Base-by-base conservation (phyloP, 2,329 filamentous ascomycete species). In the Triangularia setosa region DNA sequence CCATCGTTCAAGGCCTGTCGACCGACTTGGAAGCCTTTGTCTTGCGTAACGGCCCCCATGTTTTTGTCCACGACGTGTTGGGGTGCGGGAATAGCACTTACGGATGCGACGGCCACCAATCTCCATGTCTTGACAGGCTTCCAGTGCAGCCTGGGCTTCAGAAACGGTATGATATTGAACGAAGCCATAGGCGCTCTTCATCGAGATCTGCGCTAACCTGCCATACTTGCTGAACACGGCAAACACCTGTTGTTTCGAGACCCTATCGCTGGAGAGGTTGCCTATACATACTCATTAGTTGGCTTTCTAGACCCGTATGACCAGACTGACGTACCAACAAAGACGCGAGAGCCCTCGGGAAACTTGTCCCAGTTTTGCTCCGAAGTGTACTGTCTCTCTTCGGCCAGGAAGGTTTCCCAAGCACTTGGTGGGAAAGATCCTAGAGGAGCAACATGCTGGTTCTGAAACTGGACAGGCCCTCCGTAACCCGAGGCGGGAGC, bases 181-280 rank as follows among this genome's bases (percentile, higher is more conserved):
- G 74, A 98, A 99, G 1, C 95, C 95, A 77, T 97, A 98, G 1
- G 93, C 93, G 69, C 95, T 93, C 77, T 98, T 98, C 71, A 98
- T 92, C 0, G 93, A 96, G 65, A 98, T 95, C 75, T 99, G 95
- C 1, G 93, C 94, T 56, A 99, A 81, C 66, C 89, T 89, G 61
- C 95, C 95, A 74, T 92, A 93, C 64, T 84, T 85, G 73, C 93
- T 88, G 74, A 99, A 98, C 18, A 94, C 84, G 73, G 96, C 90
- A 77, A 97, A 98, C 8, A 98, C 87, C 76, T 98, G 93, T 69
- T 90, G 87, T 78, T 98, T 98, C 6, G 92, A 95, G 14, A 97
- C 93, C 73, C 93, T 89, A 75, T 98, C 94, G 61, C 91, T 94
- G 1, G 93, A 93, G 11, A 99, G 83, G 74, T 98, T 99, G 62